Percentiles rank a stretch among this genome's conserved stretches.
These are phyloP conservation scores for Fonsecaea multimorphosa DNA, from an alignment of 2,329 filamentous ascomycete genomes.

Conservation along the genomic window DNA sequence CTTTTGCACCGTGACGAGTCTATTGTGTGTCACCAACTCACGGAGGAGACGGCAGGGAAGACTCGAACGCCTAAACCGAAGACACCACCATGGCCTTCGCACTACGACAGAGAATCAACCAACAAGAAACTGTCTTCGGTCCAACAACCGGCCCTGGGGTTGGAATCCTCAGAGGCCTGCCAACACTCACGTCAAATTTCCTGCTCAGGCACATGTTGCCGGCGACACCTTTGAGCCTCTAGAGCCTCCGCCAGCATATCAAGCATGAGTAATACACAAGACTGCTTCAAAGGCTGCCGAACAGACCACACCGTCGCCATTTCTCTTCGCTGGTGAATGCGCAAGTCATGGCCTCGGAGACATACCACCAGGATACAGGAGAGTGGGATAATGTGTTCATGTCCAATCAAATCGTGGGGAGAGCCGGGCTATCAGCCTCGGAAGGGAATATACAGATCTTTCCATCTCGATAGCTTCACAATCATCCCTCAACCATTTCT, in stretches of 20 bases:
- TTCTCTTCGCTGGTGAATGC: not conserved
- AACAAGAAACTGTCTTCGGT: not conserved
- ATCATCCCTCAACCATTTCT: not conserved
- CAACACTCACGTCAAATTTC: not conserved
- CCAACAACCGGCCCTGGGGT: not conserved
- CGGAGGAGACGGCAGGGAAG: not conserved
- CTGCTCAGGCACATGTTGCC: conserved; percentile 9
- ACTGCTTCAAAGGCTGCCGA: not conserved
- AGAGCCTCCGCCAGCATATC: conserved; percentile 9
- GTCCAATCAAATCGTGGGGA: not conserved
- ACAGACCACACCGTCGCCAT: not conserved
- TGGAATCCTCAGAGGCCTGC: not conserved
- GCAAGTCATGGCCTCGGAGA: not conserved
- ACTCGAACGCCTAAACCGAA: not conserved
- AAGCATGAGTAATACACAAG: not conserved
- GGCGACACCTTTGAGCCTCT: not conserved
- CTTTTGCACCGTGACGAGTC: not conserved
- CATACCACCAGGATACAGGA: not conserved
- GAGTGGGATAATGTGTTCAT: not conserved
- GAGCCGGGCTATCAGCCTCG: not conserved
- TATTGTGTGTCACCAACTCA: not conserved
- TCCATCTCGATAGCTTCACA: not conserved
- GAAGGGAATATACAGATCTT: not conserved
- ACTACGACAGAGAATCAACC: not conserved
- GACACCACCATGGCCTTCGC: not conserved